phyloP scores from a whole-genome alignment of 768 basidiomycete genomes.

The Amanita phalloides region DNA sequence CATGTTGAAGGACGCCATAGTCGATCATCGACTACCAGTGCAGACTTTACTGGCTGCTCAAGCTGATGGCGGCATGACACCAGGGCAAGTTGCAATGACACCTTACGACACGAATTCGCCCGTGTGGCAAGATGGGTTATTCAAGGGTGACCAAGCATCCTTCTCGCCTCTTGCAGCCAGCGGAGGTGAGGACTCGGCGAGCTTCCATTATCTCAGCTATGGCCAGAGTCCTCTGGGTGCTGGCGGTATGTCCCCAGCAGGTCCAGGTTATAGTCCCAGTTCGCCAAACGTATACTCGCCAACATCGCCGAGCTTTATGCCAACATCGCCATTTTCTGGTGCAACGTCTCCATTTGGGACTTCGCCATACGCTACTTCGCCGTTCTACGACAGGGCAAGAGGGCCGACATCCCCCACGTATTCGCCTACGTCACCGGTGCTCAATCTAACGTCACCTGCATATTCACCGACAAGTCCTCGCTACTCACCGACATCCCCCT shows the following conservation, averaged over 20 bases:
- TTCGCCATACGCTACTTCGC: constrained; percentile 77
- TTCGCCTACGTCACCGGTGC: constrained; percentile 79
- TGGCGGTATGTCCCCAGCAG: constrained; percentile 83
- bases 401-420: constrained; percentile 71
- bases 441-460: constrained; percentile 73
- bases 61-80: constrained; percentile 83
- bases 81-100: constrained; percentile 88
- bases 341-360: constrained; percentile 77
- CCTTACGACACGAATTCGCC: constrained; percentile 93
- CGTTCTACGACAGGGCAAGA: constrained; percentile 60
- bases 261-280: constrained; percentile 82
- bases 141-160: constrained; percentile 77
- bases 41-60: constrained; percentile 72
- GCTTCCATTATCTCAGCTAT: constrained; percentile 63
- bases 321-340: constrained; percentile 75
- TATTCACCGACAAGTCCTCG: constrained; percentile 80
- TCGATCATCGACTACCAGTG: constrained; percentile 88
- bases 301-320: constrained; percentile 78
- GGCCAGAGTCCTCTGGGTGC: constrained; percentile 82
- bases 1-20: constrained; percentile 97
- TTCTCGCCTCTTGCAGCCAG: constrained; percentile 94
- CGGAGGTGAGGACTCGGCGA: constrained; percentile 72
- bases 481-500: constrained; percentile 80
- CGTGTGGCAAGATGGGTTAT: constrained; percentile 64
- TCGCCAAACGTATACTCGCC: constrained; percentile 86